These are phyloP conservation scores for Nyctanthes arbortristis DNA, from an alignment of 257 asterid species.

Conservation along the genomic window DNA sequence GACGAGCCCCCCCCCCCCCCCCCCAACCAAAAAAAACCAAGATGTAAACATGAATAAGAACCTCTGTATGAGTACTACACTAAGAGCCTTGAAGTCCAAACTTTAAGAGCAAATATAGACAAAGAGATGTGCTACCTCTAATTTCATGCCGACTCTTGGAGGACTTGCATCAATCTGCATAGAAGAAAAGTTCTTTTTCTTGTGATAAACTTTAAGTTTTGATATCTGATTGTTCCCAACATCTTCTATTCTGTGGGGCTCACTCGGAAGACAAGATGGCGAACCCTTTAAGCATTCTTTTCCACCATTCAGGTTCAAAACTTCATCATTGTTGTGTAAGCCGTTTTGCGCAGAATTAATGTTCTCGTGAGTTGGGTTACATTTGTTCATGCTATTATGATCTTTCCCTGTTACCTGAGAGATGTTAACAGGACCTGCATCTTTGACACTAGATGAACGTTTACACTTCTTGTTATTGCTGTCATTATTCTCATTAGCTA, in stretches of 20 bases:
- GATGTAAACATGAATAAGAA: neutral
- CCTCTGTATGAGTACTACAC: neutral
- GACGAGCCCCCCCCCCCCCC: no score
- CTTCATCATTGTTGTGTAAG: neutral
- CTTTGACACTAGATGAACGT: slow-evolving; percentile 19
- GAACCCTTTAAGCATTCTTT: slow-evolving; percentile 17
- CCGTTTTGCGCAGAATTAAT: neutral
- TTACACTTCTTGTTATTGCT: slow-evolving; percentile 13
- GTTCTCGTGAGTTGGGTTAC: neutral
- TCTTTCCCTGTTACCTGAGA: neutral
- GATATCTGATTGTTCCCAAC: slow-evolving; percentile 20
- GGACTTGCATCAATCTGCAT: slow-evolving; percentile 19
- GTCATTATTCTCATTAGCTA: slow-evolving; percentile 8
- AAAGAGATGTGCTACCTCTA: slow-evolving; percentile 30
- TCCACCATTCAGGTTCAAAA: slow-evolving; percentile 11
- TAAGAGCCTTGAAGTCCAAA: neutral
- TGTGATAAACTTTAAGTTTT: slow-evolving; percentile 22
- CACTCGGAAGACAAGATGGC: slow-evolving; percentile 18
- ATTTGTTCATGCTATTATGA: neutral
- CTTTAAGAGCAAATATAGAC: neutral
- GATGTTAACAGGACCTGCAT: neutral
- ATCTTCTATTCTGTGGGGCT: slow-evolving; percentile 24
- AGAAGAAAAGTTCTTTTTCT: slow-evolving; percentile 28
- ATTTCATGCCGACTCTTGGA: slow-evolving; percentile 12
- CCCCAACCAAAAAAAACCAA: no score